These are phyloP conservation scores for Neurospora sp. DNA, from an alignment of 495 filamentous ascomycete species.

Conservation along the genomic window DNA sequence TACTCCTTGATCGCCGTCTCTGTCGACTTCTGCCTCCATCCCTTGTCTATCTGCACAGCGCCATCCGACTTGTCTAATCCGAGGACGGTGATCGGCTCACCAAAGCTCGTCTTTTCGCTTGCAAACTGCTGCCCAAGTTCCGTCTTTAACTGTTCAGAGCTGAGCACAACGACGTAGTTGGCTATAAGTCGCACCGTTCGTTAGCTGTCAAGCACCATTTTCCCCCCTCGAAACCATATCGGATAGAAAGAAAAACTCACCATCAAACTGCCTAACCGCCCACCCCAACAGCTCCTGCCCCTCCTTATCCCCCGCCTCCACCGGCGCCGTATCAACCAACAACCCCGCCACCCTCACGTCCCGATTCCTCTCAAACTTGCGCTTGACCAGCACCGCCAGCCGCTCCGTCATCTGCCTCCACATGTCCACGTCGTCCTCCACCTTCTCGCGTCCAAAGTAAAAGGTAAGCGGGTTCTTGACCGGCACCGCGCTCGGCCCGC, in stretches of 20 bases:
- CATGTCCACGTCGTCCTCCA: constrained; percentile 61
- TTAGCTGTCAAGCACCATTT: not conserved
- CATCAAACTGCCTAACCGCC: constrained; percentile 77
- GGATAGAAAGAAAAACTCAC: constrained; percentile 31
- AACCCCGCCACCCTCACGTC: constrained; percentile 61
- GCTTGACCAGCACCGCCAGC: constrained; percentile 68
- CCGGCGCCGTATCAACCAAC: constrained; percentile 76
- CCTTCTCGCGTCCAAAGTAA: constrained; percentile 65
- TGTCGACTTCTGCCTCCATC: constrained; percentile 58
- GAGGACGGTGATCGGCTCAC: constrained; percentile 60
- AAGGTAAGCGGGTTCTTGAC: constrained; percentile 92
- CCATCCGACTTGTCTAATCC: constrained; percentile 81
- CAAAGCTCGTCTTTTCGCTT: constrained; percentile 47
- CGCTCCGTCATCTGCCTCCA: constrained; percentile 67
- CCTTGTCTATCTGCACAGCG: constrained; percentile 68
- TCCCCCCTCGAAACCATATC: not conserved
- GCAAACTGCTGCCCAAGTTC: constrained; percentile 67
- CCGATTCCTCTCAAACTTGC: constrained; percentile 68
- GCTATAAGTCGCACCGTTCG: constrained; percentile 41
- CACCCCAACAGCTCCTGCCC: constrained; percentile 67
- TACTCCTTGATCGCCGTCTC: constrained; percentile 78
- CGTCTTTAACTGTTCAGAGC: constrained; percentile 70
- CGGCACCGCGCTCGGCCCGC: constrained; percentile 74
- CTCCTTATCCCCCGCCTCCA: constrained; percentile 44
- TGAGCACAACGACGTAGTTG: constrained; percentile 55